Conservation (phyloP, 164 flowering plant species). For the Liquidambar formosana region DNA sequence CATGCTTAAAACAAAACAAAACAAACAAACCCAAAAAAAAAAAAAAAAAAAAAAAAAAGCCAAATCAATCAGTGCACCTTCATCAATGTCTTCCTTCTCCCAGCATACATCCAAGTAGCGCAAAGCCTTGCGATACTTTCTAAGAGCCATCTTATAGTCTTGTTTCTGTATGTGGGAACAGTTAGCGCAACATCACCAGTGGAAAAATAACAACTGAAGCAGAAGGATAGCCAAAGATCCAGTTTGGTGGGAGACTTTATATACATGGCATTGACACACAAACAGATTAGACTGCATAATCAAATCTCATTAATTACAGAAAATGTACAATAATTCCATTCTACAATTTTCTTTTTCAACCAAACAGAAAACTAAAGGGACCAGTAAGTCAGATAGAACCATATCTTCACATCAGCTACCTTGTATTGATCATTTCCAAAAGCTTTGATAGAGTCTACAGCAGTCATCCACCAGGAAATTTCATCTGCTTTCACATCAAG, state of each 20-base stretch:
- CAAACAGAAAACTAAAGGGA: not conserved
- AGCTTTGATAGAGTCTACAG: slow-evolving; percentile 68
- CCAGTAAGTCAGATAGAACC: not conserved
- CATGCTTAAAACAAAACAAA: too few relatives aligned
- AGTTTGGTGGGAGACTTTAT: not conserved
- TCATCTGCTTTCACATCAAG: slow-evolving; percentile 64
- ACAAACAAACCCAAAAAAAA: too few relatives aligned
- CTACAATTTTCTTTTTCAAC: not conserved
- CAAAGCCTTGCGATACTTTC: slow-evolving; percentile 87
- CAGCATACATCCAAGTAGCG: slow-evolving; percentile 94
- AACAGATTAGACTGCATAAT: not conserved
- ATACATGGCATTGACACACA: too few relatives aligned
- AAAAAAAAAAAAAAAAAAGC: not conserved
- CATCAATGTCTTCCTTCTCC: slow-evolving; percentile 96
- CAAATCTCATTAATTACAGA: not conserved
- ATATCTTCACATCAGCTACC: slow-evolving; percentile 39
- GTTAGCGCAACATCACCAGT: not conserved
- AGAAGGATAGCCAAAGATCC: not conserved
- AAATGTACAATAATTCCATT: not conserved
- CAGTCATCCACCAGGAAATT: slow-evolving; percentile 79
- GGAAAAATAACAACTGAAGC: not conserved
- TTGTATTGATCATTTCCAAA: slow-evolving; percentile 84
- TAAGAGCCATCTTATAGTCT: slow-evolving; percentile 90
- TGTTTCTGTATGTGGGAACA: slow-evolving; percentile 54
- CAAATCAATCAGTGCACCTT: slow-evolving; percentile 39